A percentile compares a stretch with the other conserved stretches of the same genome.
Conservation (phyloP, 164 flowering plant genomes). For the Magnolia changhungtana region DNA sequence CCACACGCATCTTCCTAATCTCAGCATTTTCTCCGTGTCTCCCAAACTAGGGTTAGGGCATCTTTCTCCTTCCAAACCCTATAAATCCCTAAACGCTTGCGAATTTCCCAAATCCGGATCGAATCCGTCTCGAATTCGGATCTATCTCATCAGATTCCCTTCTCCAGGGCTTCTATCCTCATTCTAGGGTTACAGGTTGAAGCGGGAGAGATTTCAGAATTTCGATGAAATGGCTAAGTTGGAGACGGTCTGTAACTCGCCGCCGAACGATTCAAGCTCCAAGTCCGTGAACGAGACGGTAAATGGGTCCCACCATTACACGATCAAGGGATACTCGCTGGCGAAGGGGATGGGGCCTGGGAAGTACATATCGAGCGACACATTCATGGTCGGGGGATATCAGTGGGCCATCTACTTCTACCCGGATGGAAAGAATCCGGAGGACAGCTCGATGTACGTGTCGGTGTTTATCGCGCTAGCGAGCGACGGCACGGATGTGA, state of each 20-base stretch:
- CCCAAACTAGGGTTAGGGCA: slow-evolving; percentile 1
- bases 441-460: slow-evolving; percentile 67
- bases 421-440: slow-evolving; percentile 86
- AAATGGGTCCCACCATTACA: slow-evolving; percentile 69
- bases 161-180: not conserved
- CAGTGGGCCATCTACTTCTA: slow-evolving; percentile 93
- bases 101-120: not conserved
- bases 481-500: slow-evolving; percentile 74
- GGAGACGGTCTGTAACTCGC: not conserved
- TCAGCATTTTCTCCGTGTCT: not conserved
- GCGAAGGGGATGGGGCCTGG: slow-evolving; percentile 88
- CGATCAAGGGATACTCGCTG: slow-evolving; percentile 71
- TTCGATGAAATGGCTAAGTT: slow-evolving; percentile 27
- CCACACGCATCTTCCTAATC: not conserved
- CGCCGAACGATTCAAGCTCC: slow-evolving; percentile 34
- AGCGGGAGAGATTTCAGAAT: not conserved
- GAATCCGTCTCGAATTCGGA: not conserved
- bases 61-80: not conserved
- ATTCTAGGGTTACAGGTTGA: not conserved
- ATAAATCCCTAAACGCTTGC: not conserved
- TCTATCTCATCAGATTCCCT: not conserved
- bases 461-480: slow-evolving; percentile 81
- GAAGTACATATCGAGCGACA: slow-evolving; percentile 62
- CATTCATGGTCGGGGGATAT: slow-evolving; percentile 73
- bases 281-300: slow-evolving; percentile 68